Evolutionary conservation across 2,329 filamentous ascomycete genomes (phyloP).

Genomic region (Penicillium janthinellum): DNA sequence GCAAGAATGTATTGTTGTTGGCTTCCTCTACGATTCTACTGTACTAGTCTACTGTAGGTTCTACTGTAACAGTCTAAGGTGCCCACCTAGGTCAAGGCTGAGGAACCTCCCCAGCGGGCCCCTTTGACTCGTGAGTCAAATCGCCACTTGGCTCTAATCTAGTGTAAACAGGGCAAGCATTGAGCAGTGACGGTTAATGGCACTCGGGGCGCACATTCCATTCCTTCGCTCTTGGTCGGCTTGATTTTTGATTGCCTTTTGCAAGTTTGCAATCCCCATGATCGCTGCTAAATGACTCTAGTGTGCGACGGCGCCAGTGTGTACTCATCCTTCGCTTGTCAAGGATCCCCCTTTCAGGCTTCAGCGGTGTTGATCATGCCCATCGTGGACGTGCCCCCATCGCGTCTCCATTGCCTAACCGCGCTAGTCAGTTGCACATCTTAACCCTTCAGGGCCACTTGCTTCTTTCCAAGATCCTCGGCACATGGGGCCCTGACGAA

Average conservation of each 20-base stretch:
- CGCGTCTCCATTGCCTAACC: constrained; percentile 1
- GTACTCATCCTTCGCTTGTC: constrained; percentile 7
- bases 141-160: not conserved
- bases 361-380: not conserved
- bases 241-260: not conserved
- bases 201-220: constrained; percentile 15
- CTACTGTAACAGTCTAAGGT: too few relatives aligned
- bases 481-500: constrained; percentile 3
- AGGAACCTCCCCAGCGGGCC: too few relatives aligned
- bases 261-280: constrained; percentile 9
- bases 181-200: not conserved
- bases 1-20: too few relatives aligned
- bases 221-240: not conserved
- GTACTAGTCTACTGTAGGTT: too few relatives aligned
- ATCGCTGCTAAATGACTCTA: constrained; percentile 22
- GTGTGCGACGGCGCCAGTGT: constrained; percentile 1
- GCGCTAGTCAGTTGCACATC: constrained; percentile 12
- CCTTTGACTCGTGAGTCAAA: not conserved
- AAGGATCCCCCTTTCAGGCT: not conserved
- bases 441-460: not conserved
- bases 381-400: not conserved
- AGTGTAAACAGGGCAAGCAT: too few relatives aligned
- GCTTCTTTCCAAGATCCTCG: constrained; percentile 2
- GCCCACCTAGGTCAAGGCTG: too few relatives aligned
- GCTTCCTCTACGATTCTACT: too few relatives aligned